Conservation (phyloP, 139 green algal species). For the Chlorella sp. region DNA sequence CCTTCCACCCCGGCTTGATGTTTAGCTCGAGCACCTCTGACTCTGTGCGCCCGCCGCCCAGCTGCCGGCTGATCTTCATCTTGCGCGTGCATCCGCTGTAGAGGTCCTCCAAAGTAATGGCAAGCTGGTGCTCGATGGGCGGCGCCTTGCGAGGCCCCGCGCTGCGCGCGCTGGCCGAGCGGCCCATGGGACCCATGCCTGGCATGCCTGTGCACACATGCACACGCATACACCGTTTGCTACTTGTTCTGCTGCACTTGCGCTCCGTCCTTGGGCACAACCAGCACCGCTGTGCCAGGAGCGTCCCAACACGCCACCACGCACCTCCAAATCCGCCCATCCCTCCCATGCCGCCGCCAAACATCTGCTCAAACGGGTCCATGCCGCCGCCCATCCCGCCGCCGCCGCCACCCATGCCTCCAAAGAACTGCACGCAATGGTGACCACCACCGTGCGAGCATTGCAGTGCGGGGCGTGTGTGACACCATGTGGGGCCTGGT, state of each 20-base stretch:
- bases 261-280: too few species aligned
- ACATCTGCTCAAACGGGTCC: conserved; percentile 16
- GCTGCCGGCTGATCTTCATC: conserved; percentile 27
- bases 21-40: conserved; percentile 86
- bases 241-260: background rate
- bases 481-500: too few species aligned
- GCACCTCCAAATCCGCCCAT: too few species aligned
- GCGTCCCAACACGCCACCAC: too few species aligned
- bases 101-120: conserved; percentile 64
- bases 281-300: too few species aligned
- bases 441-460: too few species aligned
- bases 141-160: conserved; percentile 42
- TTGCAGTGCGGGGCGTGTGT: too few species aligned
- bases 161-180: background rate
- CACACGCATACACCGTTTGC: background rate
- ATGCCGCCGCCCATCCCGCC: conserved; percentile 30
- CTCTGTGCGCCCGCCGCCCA: conserved; percentile 2
- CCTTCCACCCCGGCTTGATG: conserved; percentile 93
- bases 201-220: background rate
- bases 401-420: conserved; percentile 27
- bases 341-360: conserved; percentile 14
- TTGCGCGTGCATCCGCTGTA: conserved; percentile 31
- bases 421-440: conserved; percentile 60
- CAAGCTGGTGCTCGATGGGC: conserved; percentile 49
- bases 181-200: background rate